Evolutionary conservation across 768 basidiomycete genomes (phyloP), one percentile per base, ranked within the genome.

Genomic region (Rhodotorula toruloides): DNA sequence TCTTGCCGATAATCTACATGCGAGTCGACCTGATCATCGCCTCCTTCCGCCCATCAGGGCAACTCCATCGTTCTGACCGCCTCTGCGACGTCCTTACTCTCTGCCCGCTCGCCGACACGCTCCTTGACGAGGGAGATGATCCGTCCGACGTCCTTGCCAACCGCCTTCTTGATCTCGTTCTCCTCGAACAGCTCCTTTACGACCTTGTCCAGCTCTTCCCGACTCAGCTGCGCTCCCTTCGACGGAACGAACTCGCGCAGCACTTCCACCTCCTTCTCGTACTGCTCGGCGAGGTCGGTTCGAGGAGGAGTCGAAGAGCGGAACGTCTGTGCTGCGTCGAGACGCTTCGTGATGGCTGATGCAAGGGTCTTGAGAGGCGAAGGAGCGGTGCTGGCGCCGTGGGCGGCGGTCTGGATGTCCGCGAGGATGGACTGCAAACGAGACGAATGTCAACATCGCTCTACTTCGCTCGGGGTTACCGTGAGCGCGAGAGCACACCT

Each of bases 371-470:
- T 70, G 53, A 58, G 44, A 1, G 68, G 68, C 0, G 64, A 55
- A 1, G 68, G 68, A 22, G 64, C 46, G 25, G 57, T 59, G 12
- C 66, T 56, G 32, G 64, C 60, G 22, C 32, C 19, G 61, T 70
- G 68, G 0, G 48, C 39, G 19, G 57, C 52, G 34, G 61, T 63
- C 44, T 65, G 61, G 34, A 70, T 36, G 47, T 70, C 68, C 40
- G 68, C 60, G 37, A 70, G 52, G 43, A 63, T 36, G 16, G 68
- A 70, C 68, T 70, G 55, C n/a, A n/a, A n/a, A n/a, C n/a, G n/a
- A n/a, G n/a, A n/a, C n/a, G n/a, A n/a, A n/a, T n/a, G n/a, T n/a
- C n/a, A n/a, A n/a, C 13, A 29, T 29, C 29, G 25, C 21, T 12
- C 9, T 8, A 2, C 21, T 25, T 4, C 29, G 31, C 32, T 50